phyloP scores from a whole-genome alignment of 2,329 filamentous ascomycete species.

The Trichophyton schoenleinii region DNA sequence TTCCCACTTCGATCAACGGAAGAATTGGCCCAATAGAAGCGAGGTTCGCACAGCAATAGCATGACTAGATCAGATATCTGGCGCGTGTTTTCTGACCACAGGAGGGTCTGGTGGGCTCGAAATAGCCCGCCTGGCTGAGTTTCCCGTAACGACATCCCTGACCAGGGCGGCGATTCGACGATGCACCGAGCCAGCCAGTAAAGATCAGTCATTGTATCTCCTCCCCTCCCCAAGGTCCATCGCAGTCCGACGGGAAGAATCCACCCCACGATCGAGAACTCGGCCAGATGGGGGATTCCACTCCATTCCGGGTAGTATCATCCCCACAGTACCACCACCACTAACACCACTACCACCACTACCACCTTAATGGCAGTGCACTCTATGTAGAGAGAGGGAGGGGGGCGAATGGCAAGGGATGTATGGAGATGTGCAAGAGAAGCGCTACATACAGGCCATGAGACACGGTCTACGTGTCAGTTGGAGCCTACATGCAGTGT shows the following conservation, averaged over 20 bases:
- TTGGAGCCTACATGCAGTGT: not conserved
- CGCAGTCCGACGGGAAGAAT: not conserved
- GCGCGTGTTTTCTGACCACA: not conserved
- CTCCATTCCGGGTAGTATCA: not conserved
- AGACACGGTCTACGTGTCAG: conserved; percentile 1
- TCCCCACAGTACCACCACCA: not conserved
- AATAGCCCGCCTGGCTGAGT: not conserved
- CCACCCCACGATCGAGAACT: not conserved
- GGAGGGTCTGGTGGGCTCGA: not conserved
- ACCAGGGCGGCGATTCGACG: not conserved
- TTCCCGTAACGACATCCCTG: not conserved
- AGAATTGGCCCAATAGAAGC: not conserved
- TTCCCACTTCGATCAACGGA: not conserved
- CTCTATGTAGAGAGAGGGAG: not conserved
- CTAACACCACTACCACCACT: not conserved
- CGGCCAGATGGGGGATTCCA: not conserved
- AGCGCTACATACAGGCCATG: not conserved
- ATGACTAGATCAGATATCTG: not conserved
- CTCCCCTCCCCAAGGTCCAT: not conserved
- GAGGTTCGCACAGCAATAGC: not conserved
- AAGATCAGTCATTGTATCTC: not conserved
- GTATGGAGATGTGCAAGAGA: not conserved
- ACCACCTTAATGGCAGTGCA: not conserved
- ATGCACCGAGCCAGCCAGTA: not conserved
- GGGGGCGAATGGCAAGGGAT: not conserved